These are phyloP conservation scores for Colletotrichum caudatum DNA, from an alignment of 2,329 filamentous ascomycete genomes.

Conservation along the genomic window DNA sequence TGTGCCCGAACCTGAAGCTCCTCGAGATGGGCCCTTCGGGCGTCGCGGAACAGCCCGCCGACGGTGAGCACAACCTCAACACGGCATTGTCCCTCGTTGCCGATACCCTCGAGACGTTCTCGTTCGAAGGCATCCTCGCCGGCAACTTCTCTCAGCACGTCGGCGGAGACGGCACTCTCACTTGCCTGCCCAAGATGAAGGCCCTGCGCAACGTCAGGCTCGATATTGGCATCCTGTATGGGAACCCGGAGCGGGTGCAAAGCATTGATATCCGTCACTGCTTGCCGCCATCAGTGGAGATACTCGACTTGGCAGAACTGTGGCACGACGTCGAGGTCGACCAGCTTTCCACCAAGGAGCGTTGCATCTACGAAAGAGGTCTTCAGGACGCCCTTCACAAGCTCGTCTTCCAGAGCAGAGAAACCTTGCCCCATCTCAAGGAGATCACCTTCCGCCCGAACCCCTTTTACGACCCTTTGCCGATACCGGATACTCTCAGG, in stretches of 20 bases:
- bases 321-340: conserved; percentile 36
- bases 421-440: conserved; percentile 22
- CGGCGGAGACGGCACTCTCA: conserved; percentile 35
- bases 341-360: conserved; percentile 20
- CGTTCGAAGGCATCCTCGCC: conserved; percentile 34
- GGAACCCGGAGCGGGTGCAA: conserved; percentile 22
- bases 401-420: conserved; percentile 46
- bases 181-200: conserved; percentile 35
- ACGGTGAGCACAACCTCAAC: conserved; percentile 40
- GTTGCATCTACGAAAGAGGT: conserved; percentile 45
- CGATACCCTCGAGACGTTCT: conserved; percentile 37
- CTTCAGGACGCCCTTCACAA: conserved; percentile 50
- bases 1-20: conserved; percentile 38
- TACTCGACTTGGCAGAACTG: conserved; percentile 36
- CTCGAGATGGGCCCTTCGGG: conserved; percentile 39
- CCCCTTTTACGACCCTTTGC: conserved; percentile 34
- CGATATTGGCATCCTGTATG: conserved; percentile 32
- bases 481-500: conserved; percentile 29
- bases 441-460: conserved; percentile 38
- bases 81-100: conserved; percentile 31
- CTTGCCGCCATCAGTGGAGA: conserved; percentile 14
- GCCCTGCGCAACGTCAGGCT: conserved; percentile 35
- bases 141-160: conserved; percentile 37
- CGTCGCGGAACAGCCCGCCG: conserved; percentile 33
- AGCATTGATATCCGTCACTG: conserved; percentile 17